Evolutionary conservation across 192 early-diverging fungal species (phyloP).

Genomic region (Backusella sp.): DNA sequence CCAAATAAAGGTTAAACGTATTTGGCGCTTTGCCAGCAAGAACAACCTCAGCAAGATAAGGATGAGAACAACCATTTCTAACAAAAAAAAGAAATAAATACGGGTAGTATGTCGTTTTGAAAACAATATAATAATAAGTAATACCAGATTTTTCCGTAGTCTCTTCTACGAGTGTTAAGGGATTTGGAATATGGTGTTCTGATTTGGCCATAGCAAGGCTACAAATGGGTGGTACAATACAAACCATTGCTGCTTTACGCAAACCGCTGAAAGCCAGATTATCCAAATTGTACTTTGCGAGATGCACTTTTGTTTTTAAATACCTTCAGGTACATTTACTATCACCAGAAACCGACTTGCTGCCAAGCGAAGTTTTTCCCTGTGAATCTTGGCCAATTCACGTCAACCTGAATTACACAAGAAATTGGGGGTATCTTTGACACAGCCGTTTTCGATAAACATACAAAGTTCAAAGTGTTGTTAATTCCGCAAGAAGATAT

Average conservation of each 20-base stretch:
- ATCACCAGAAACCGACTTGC: slow-evolving; percentile 90
- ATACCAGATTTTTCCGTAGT: slow-evolving; percentile 77
- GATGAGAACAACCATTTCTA: slow-evolving; percentile 89
- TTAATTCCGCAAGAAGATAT: slow-evolving; percentile 74
- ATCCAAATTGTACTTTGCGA: slow-evolving; percentile 76
- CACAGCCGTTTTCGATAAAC: slow-evolving; percentile 87
- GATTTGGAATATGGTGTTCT: slow-evolving; percentile 85
- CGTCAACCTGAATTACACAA: slow-evolving; percentile 72
- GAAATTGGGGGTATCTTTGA: slow-evolving; percentile 75
- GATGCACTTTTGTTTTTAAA: slow-evolving; percentile 60
- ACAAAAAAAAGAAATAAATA: neutral
- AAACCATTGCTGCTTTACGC: slow-evolving; percentile 86
- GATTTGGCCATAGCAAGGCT: slow-evolving; percentile 93
- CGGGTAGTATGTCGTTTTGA: slow-evolving; percentile 95
- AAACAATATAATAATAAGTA: slow-evolving; percentile 81
- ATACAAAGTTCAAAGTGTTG: slow-evolving; percentile 73
- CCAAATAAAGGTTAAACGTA: slow-evolving; percentile 92
- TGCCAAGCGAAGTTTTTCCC: slow-evolving; percentile 79
- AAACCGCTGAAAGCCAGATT: slow-evolving; percentile 76
- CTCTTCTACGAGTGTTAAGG: slow-evolving; percentile 75
- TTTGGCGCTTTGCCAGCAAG: slow-evolving; percentile 93
- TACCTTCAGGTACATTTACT: slow-evolving; percentile 67
- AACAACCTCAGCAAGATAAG: slow-evolving; percentile 90
- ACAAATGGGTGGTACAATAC: slow-evolving; percentile 90
- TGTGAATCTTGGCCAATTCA: slow-evolving; percentile 69